Percentiles rank a stretch among this genome's conserved stretches.
Evolutionary conservation across 2,329 filamentous ascomycete genomes (phyloP).

Genomic region (Sporothrix euskadiensis): DNA sequence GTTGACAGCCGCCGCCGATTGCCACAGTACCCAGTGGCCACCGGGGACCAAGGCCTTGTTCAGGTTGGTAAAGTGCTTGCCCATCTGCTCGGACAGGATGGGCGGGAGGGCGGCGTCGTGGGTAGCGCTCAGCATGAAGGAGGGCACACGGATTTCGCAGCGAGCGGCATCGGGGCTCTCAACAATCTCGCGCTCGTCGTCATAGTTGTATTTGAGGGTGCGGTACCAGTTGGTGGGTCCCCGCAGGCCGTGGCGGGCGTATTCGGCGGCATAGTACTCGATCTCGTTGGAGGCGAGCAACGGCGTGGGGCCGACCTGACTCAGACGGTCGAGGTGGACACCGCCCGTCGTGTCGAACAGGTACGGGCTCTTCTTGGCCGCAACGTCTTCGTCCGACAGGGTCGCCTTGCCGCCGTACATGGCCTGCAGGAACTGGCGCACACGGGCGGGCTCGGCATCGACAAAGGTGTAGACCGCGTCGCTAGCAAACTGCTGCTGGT

Average conservation of each 20-base stretch:
- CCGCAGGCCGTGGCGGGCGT: conserved; percentile 68
- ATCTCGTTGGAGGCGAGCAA: conserved; percentile 69
- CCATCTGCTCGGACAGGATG: conserved; percentile 71
- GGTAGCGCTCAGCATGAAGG: conserved; percentile 72
- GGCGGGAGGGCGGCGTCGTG: conserved; percentile 73
- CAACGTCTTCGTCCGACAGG: conserved; percentile 37
- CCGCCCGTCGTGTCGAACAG: conserved; percentile 55
- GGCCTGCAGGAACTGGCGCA: conserved; percentile 69
- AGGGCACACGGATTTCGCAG: conserved; percentile 58
- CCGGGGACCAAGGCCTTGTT: conserved; percentile 66
- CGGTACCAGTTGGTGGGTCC: conserved; percentile 91
- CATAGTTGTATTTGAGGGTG: conserved; percentile 67
- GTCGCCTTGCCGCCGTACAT: conserved; percentile 66
- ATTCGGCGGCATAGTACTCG: conserved; percentile 75
- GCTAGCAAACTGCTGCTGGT: conserved; percentile 78
- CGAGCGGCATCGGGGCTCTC: conserved; percentile 52
- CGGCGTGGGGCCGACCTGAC: conserved; percentile 55
- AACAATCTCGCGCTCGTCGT: conserved; percentile 68
- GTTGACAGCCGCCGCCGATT: conserved; percentile 72
- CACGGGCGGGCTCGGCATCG: conserved; percentile 53
- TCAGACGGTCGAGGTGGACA: conserved; percentile 62
- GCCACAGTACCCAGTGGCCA: conserved; percentile 80
- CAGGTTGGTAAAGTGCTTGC: conserved; percentile 63
- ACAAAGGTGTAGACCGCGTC: conserved; percentile 61
- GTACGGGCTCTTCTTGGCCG: conserved; percentile 52